A percentile compares a stretch with the other conserved stretches of the same genome.
These are phyloP conservation scores for Ceratobasidium papillatum DNA, from an alignment of 1,284 basidiomycete genomes.

Conservation along the genomic window DNA sequence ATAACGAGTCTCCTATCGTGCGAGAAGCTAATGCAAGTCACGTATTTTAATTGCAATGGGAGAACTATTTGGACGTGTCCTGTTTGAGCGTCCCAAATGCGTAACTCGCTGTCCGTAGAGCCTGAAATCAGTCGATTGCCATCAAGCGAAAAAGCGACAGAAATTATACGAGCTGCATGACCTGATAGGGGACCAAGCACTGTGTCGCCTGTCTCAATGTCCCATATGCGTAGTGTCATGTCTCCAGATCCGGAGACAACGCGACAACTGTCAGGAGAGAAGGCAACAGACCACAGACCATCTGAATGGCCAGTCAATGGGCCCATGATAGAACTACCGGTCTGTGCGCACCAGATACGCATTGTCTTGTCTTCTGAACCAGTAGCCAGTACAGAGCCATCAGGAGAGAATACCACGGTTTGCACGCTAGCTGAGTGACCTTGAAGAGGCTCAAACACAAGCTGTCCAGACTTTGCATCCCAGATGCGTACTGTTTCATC, in stretches of 20 bases:
- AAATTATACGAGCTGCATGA: neutral
- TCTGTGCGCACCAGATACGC: conserved; percentile 29
- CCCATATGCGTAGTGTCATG: conserved; percentile 31
- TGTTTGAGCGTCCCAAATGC: too few species aligned
- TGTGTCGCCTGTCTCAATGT: neutral
- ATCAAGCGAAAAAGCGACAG: conserved; percentile 13
- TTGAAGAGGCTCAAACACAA: neutral
- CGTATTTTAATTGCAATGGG: neutral
- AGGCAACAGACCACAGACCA: conserved; percentile 2
- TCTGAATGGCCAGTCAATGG: conserved; percentile 21
- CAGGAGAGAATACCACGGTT: conserved; percentile 36
- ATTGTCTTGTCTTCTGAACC: conserved; percentile 14
- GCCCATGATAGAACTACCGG: neutral
- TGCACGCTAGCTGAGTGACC: conserved; percentile 1
- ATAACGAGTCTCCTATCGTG: neutral
- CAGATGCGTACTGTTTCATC: neutral
- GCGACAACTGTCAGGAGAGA: conserved; percentile 24
- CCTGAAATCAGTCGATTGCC: neutral
- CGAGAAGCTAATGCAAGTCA: neutral
- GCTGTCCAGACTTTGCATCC: neutral
- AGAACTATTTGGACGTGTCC: too few species aligned
- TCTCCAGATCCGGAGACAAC: conserved; percentile 23
- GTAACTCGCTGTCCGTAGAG: too few species aligned
- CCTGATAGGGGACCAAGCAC: neutral
- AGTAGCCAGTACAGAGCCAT: conserved; percentile 22